These are phyloP conservation scores for Dissoconium aciculare DNA, from an alignment of 2,329 filamentous ascomycete genomes.

Conservation along the genomic window DNA sequence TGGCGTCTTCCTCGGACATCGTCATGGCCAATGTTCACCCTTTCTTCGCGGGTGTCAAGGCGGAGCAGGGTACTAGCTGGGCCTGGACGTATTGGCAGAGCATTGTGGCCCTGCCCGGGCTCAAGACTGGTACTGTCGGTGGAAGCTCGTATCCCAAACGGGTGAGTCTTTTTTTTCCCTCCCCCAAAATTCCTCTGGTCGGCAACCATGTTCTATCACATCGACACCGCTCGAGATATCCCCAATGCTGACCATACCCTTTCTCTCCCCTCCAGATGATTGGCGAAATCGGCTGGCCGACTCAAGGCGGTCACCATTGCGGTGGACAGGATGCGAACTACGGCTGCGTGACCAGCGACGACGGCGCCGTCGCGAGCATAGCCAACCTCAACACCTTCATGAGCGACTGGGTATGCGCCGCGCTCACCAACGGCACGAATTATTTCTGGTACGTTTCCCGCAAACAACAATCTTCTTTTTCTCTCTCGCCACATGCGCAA, in stretches of 20 bases:
- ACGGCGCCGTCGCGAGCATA: constrained; percentile 64
- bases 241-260: too few relatives aligned
- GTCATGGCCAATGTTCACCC: constrained; percentile 97
- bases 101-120: constrained; percentile 45
- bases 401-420: constrained; percentile 68
- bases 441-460: constrained; percentile 64
- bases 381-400: constrained; percentile 75
- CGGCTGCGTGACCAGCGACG: constrained; percentile 38
- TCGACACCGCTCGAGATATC: too few relatives aligned
- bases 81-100: constrained; percentile 67
- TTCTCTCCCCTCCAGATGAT: constrained; percentile 47
- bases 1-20: constrained; percentile 55
- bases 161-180: not conserved
- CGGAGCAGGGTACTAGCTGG: constrained; percentile 57
- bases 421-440: constrained; percentile 66
- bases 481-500: not conserved
- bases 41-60: constrained; percentile 72
- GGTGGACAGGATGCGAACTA: constrained; percentile 31
- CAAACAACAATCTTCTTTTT: not conserved
- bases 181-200: constrained; percentile 4
- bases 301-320: constrained; percentile 64
- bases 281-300: constrained; percentile 84
- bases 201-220: too few relatives aligned
- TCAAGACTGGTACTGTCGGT: constrained; percentile 27
- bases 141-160: constrained; percentile 17